Evolutionary conservation across 2,329 filamentous ascomycete genomes (phyloP), one percentile per base, ranked within the genome.

Genomic region (Alternaria arbusti): DNA sequence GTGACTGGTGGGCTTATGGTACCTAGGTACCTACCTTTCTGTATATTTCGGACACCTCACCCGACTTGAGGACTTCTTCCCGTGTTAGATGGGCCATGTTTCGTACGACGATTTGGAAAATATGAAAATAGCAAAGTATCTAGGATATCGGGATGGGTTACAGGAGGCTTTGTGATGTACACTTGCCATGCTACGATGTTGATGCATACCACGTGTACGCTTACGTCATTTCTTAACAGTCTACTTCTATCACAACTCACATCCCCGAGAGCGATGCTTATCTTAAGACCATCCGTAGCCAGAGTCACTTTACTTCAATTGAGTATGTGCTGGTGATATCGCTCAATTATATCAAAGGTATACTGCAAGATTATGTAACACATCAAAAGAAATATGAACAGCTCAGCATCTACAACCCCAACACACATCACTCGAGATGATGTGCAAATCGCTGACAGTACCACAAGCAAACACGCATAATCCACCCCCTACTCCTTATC

Each of bases 71-170:
- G 1, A 76, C 61, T 57, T 75, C 74, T 30, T 70, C 65, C 13
- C 75, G 66, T 2, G 71, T 74, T 1, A 77, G 65, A 60, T 76
- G 73, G 0, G 75, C 73, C 75, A 77, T 77, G 20, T 5, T 9
- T 36, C 20, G 5, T 15, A 2, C 12, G 8, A 5, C 5, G 17
- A 9, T 20, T 17, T 22, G 7, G 8, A 12, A 22, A 3, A 6
- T 3, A 7, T 15, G 3, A 9, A 22, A 6, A 15, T 12, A 22
- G 7, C 11, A 26, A 22, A 26, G 13, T 32, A 17, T 3, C 8
- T 6, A 10, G 4, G 7, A 13, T 32, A 22, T 12, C 10, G 13
- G 11, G 4, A n/a, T 23, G 2, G 13, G 28, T 15, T 1, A 2
- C 2, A 1, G 5, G 17, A 12, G 8, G 20, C 22, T 8, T 36